Percentiles rank a stretch among this genome's conserved stretches.
These are phyloP conservation scores for Populus tomentosa DNA, from an alignment of 441 rosid species.

Conservation along the genomic window DNA sequence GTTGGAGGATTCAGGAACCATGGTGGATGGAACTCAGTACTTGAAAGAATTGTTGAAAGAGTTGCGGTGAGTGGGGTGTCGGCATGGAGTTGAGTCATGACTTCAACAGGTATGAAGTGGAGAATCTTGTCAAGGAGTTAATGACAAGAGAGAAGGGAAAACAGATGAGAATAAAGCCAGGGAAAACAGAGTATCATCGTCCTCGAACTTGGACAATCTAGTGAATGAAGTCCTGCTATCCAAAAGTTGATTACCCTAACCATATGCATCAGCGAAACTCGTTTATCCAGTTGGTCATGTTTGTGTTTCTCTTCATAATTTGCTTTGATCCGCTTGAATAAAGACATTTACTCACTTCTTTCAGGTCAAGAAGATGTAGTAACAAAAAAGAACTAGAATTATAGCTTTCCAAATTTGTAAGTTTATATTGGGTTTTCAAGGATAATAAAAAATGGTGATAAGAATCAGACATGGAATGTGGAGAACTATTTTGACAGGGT, in stretches of 20 bases:
- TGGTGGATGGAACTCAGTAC: slow-evolving; percentile 53
- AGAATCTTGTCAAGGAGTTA: slow-evolving; percentile 35
- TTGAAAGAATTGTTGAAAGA: slow-evolving; percentile 47
- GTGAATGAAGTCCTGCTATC: slow-evolving; percentile 13
- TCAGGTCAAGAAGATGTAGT: neutral
- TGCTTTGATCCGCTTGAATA: neutral
- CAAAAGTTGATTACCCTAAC: neutral
- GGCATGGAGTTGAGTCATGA: slow-evolving; percentile 45
- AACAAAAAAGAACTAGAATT: neutral
- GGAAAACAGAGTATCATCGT: slow-evolving; percentile 14
- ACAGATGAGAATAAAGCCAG: slow-evolving; percentile 28
- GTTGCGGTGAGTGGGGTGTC: slow-evolving; percentile 46
- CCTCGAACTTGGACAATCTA: slow-evolving; percentile 8
- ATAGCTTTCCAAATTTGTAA: neutral
- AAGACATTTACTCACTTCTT: neutral
- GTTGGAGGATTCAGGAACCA: slow-evolving; percentile 25
- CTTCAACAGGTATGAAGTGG: slow-evolving; percentile 42
- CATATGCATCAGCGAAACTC: neutral
- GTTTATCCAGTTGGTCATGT: neutral
- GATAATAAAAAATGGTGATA: neutral
- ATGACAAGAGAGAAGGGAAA: slow-evolving; percentile 39
- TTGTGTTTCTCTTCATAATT: neutral
- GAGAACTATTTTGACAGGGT: neutral
- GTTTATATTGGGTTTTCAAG: neutral
- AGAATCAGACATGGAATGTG: neutral